A percentile compares a stretch with the other conserved stretches of the same genome.
phyloP scores from a whole-genome alignment of 306 rosid genomes.

The Dryas octopetala region DNA sequence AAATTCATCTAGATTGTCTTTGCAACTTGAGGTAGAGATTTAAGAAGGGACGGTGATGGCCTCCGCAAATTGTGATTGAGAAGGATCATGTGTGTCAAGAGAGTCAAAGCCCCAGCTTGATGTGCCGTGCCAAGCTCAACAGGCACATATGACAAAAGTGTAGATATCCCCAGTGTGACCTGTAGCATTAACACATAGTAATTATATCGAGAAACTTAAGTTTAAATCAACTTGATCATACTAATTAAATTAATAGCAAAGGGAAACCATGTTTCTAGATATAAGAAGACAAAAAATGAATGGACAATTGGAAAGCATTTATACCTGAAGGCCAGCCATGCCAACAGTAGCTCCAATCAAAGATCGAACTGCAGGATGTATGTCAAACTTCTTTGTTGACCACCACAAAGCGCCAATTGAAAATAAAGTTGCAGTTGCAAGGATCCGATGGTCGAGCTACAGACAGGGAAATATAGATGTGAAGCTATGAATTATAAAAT shows the following conservation, averaged over 20 bases:
- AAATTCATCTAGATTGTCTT: constrained; percentile 27
- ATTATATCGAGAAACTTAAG: constrained; percentile 30
- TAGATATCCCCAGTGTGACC: constrained; percentile 43
- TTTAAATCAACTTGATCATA: not conserved
- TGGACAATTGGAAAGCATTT: constrained; percentile 4
- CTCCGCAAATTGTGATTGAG: constrained; percentile 71
- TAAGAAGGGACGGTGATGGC: constrained; percentile 62
- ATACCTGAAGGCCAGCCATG: constrained; percentile 85
- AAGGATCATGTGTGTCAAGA: constrained; percentile 59
- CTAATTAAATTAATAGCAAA: not conserved
- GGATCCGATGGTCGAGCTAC: constrained; percentile 39
- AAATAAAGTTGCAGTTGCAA: constrained; percentile 61
- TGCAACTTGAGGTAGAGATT: constrained; percentile 62
- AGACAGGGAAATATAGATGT: not conserved
- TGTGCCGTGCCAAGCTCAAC: constrained; percentile 82
- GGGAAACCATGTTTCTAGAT: not conserved
- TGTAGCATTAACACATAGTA: not conserved
- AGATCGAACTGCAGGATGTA: no score
- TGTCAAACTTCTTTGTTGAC: constrained; percentile 42
- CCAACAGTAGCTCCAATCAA: constrained; percentile 57
- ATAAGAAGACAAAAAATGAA: not conserved
- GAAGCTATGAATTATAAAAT: not conserved
- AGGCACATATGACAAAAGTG: constrained; percentile 79
- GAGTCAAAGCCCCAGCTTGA: constrained; percentile 90
- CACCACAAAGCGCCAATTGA: constrained; percentile 69